Percentiles rank a stretch among this genome's conserved stretches.
These are phyloP conservation scores for Leucocoprinus sp. DNA, from an alignment of 768 basidiomycete species.

Conservation along the genomic window DNA sequence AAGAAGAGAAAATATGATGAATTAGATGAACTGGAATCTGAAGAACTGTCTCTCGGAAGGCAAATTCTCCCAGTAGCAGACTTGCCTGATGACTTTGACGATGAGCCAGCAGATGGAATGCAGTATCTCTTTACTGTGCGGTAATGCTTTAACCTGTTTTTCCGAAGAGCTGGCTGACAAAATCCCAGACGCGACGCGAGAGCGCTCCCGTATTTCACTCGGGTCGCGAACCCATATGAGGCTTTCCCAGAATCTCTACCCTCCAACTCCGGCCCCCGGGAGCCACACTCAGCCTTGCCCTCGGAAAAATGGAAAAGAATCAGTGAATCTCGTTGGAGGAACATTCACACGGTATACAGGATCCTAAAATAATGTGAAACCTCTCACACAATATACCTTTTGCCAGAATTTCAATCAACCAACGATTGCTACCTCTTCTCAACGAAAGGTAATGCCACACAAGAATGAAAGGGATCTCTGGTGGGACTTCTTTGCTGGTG, in stretches of 20 bases:
- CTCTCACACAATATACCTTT: not conserved
- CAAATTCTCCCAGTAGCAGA: slow-evolving; percentile 79
- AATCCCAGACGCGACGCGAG: slow-evolving; percentile 62
- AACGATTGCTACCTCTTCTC: slow-evolving; percentile 35
- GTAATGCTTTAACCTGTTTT: slow-evolving; percentile 27
- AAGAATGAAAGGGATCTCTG: slow-evolving; percentile 66
- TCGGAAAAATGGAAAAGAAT: slow-evolving; percentile 57
- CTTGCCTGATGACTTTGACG: slow-evolving; percentile 61
- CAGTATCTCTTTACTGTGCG: slow-evolving; percentile 79
- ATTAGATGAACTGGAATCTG: slow-evolving; percentile 45
- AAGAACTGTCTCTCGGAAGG: slow-evolving; percentile 52
- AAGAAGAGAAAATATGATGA: slow-evolving; percentile 41
- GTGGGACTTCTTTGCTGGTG: slow-evolving; percentile 73
- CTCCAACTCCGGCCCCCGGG: slow-evolving; percentile 12
- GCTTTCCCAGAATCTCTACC: slow-evolving; percentile 19
- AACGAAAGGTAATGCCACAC: slow-evolving; percentile 47
- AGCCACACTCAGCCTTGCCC: slow-evolving; percentile 38
- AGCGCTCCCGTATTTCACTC: slow-evolving; percentile 52
- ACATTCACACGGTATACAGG: slow-evolving; percentile 54
- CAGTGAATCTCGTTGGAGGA: slow-evolving; percentile 52
- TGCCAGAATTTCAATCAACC: slow-evolving; percentile 60
- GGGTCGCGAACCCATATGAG: slow-evolving; percentile 65
- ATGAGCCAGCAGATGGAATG: slow-evolving; percentile 61
- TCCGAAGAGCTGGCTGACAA: slow-evolving; percentile 1
- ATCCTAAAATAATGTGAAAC: not conserved